Percentiles rank a stretch among this genome's conserved stretches.
phyloP scores from a whole-genome alignment of 2,329 filamentous ascomycete genomes.

The Fusarium sororula region DNA sequence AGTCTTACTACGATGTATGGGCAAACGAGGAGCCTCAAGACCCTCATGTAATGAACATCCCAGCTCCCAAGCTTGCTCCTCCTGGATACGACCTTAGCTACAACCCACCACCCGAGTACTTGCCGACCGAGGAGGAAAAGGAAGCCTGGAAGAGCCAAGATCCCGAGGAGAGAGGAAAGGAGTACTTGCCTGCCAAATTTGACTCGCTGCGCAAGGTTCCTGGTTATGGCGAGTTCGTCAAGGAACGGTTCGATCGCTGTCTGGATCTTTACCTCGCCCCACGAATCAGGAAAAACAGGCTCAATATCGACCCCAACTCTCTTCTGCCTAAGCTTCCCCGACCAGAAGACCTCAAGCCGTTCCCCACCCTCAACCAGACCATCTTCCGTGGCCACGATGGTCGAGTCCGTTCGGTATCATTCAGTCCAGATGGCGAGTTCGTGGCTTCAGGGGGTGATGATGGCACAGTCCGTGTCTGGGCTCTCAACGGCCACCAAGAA shows the following conservation, averaged over 20 bases:
- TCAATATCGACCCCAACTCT: constrained; percentile 96
- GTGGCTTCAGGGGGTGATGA: constrained; percentile 95
- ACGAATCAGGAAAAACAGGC: constrained; percentile 87
- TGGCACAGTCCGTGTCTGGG: constrained; percentile 91
- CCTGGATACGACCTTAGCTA: constrained; percentile 97
- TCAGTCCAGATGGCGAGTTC: constrained; percentile 87
- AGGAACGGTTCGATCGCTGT: constrained; percentile 95
- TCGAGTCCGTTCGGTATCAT: constrained; percentile 82
- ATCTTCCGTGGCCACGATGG: constrained; percentile 90
- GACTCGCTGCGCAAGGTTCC: constrained; percentile 90
- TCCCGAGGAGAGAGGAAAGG: constrained; percentile 88
- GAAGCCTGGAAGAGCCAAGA: constrained; percentile 86
- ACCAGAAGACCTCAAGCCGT: constrained; percentile 92
- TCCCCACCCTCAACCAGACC: constrained; percentile 89
- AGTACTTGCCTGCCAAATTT: constrained; percentile 85
- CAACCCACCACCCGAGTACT: constrained; percentile 93
- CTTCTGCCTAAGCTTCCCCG: constrained; percentile 92
- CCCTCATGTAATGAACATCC: constrained; percentile 92
- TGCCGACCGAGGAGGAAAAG: constrained; percentile 86
- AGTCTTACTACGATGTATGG: constrained; percentile 89
- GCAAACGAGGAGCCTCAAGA: constrained; percentile 86
- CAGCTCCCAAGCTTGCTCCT: constrained; percentile 90
- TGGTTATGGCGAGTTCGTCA: constrained; percentile 88
- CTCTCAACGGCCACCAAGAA: constrained; percentile 86
- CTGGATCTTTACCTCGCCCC: constrained; percentile 96